Base-by-base conservation (phyloP, 106 monocot species). In the Dendrobium huoshanense region DNA sequence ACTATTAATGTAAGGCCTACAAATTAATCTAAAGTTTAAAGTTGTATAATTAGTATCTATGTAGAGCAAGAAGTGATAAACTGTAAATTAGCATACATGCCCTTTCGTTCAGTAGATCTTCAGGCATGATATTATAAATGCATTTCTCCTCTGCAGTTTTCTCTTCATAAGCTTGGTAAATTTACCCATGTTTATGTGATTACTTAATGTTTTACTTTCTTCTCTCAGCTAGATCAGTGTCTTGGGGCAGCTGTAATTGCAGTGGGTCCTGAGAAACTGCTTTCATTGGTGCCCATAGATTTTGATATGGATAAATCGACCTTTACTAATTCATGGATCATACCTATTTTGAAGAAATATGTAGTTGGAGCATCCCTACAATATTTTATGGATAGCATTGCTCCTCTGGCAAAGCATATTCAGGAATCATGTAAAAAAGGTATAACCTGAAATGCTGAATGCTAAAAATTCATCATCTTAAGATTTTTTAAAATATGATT, bases 331-430 rank as follows among this genome's bases (percentile, higher is more conserved):
- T 83, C 79, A 58, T 95, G 94, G 92, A 81, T 99, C 37, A 82
- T 95, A 65, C 92, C 95, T 20, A 90, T 99, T 80, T 80, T 99
- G 76, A 93, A 91, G 83, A 91, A 87, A 83, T 88, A 93, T 89
- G 79, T 81, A 16, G 15, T 81, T 51, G 95, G 98, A 48, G 89
- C 89, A 41, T 83, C 94, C 17, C 79, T 95, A 40, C 80, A 85
- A 72, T 89, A 75, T 84, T 99, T 93, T 84, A 78, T 93, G 85
- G 88, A 99, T 40, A 75, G 85, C 77, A 86, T 95, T 80, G 83
- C 86, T 37, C 92, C 98, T 20, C 78, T 93, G 56, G 81, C 87
- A 70, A 77, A 79, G 64, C 79, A 84, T 81, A 17, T 93, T 33
- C 67, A 83, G 73, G 76, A 82, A 5, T 76, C 80, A 27, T 88